Conservation (phyloP, 2,329 filamentous ascomycete species). For the Stagonosporopsis vannaccii region DNA sequence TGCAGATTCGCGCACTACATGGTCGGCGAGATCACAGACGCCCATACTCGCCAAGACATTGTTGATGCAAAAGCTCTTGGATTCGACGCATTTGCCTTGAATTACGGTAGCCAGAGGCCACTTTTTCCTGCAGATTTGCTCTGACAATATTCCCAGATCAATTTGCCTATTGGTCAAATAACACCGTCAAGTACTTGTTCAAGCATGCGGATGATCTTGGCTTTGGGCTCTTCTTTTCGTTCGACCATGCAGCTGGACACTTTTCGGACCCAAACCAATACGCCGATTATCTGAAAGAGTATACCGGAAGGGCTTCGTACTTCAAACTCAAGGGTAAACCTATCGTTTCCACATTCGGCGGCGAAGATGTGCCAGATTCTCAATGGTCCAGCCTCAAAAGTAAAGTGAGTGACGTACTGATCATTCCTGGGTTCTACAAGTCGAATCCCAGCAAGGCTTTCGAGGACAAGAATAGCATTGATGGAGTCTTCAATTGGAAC, state of each 20-base stretch:
- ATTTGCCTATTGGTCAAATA: constrained; percentile 33
- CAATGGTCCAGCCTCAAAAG: constrained; percentile 33
- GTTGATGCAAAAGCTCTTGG: constrained; percentile 39
- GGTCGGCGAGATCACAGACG: constrained; percentile 31
- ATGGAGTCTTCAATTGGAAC: constrained; percentile 51
- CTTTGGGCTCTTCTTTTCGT: constrained; percentile 50
- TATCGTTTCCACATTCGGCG: constrained; percentile 45
- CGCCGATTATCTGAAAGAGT: constrained; percentile 33
- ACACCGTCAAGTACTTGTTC: constrained; percentile 41
- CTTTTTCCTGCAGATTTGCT: background rate
- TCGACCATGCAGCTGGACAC: constrained; percentile 39
- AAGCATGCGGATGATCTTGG: constrained; percentile 34
- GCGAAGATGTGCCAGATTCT: constrained; percentile 29
- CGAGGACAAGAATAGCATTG: constrained; percentile 30
- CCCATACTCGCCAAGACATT: constrained; percentile 36
- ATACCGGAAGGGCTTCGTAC: constrained; percentile 34
- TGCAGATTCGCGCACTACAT: constrained; percentile 31
- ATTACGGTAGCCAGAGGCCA: constrained; percentile 30
- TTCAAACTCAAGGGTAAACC: constrained; percentile 37
- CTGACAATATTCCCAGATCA: background rate
- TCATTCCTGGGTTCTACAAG: constrained; percentile 25
- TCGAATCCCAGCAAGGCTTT: constrained; percentile 33
- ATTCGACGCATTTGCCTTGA: constrained; percentile 47
- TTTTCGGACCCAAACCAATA: constrained; percentile 37
- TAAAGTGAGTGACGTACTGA: constrained; percentile 37